These are phyloP conservation scores for Umbilicus rupestris DNA, from an alignment of 164 flowering plant species.

Conservation along the genomic window DNA sequence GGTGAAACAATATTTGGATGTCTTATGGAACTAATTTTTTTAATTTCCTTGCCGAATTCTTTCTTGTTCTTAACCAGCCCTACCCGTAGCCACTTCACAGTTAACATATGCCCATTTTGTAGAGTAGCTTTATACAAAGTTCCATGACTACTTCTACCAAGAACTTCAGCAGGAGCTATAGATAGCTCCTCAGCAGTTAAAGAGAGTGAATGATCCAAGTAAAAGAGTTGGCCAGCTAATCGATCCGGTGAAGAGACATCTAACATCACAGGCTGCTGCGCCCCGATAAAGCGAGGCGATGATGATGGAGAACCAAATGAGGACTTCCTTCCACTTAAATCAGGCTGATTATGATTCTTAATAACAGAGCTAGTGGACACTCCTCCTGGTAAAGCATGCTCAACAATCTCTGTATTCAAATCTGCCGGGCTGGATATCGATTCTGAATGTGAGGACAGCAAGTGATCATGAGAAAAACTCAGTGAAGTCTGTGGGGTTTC, in stretches of 20 bases:
- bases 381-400: constrained; percentile 26
- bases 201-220: constrained; percentile 60
- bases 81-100: constrained; percentile 93
- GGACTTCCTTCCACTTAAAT: constrained; percentile 49
- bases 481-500: constrained; percentile 53
- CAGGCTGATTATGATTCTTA: constrained; percentile 16
- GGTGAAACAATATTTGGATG: constrained; percentile 71
- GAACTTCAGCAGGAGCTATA: constrained; percentile 94
- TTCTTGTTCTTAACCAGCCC: constrained; percentile 85
- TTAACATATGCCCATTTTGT: constrained; percentile 67
- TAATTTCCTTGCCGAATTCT: constrained; percentile 86
- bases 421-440: constrained; percentile 55
- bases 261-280: constrained; percentile 54
- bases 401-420: constrained; percentile 41
- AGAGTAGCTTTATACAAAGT: constrained; percentile 88
- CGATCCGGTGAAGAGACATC: constrained; percentile 94
- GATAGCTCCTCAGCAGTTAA: constrained; percentile 92
- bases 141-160: constrained; percentile 98
- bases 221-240: constrained; percentile 78
- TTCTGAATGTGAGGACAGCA: constrained; percentile 62
- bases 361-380: constrained; percentile 21
- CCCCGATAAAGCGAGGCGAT: constrained; percentile 54
- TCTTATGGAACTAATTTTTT: constrained; percentile 63
- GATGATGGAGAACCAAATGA: constrained; percentile 72
- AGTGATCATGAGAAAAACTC: constrained; percentile 77